A percentile compares a stretch with the other conserved stretches of the same genome.
Conservation (phyloP, 169 alveolate species). For the Eimeria falciformis region DNA sequence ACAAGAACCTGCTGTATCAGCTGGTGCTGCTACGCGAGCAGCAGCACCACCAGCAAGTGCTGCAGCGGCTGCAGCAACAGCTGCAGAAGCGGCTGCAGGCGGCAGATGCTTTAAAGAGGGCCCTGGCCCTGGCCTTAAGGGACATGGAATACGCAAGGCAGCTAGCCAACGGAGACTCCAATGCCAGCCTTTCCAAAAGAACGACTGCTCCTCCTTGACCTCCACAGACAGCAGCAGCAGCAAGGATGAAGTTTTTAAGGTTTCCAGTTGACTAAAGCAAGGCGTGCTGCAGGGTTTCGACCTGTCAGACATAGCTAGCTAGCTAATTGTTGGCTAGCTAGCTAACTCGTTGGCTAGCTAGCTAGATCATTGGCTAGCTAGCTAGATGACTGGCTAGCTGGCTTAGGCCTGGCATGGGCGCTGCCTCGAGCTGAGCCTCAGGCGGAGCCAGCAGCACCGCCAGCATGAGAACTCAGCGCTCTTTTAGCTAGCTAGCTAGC, state of each 20-base stretch:
- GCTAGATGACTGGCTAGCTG: not conserved
- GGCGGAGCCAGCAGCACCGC: not conserved
- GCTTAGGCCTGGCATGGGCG: not conserved
- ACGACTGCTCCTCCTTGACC: too few relatives aligned
- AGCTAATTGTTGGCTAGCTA: not conserved
- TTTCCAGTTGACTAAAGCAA: not conserved
- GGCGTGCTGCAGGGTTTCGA: not conserved
- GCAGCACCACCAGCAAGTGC: slow-evolving; percentile 67
- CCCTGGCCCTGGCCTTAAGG: not conserved
- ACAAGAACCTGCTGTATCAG: slow-evolving; percentile 47
- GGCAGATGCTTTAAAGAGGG: slow-evolving; percentile 37
- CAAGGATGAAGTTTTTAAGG: too few relatives aligned
- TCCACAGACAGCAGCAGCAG: slow-evolving; percentile 37
- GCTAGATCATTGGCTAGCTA: not conserved
- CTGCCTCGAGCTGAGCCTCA: too few relatives aligned
- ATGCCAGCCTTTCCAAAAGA: too few relatives aligned
- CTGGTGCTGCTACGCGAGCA: slow-evolving; percentile 55
- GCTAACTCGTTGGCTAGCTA: not conserved
- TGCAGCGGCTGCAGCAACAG: slow-evolving; percentile 43
- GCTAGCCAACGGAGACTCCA: not conserved
- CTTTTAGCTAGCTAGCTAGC: not conserved
- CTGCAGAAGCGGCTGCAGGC: slow-evolving; percentile 56
- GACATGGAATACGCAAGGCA: not conserved
- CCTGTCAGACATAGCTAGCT: too few relatives aligned
- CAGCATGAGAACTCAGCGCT: not conserved